Conservation (phyloP, 2,329 filamentous ascomycete species). For the Tolypocladium guangdongense region DNA sequence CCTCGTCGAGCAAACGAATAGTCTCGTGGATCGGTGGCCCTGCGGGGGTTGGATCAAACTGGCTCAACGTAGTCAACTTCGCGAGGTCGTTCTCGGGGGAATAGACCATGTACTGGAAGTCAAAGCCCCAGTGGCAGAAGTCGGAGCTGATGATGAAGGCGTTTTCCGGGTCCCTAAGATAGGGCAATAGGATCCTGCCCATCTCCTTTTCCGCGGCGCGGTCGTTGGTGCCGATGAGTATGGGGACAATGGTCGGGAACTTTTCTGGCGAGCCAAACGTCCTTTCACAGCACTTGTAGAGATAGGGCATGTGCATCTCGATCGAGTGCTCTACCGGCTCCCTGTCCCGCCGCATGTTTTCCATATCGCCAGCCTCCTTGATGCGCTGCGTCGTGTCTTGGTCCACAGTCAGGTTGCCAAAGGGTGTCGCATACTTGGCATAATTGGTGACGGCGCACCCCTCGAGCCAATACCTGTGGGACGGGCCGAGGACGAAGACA, state of each 20-base stretch:
- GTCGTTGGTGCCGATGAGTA: slow-evolving; percentile 70
- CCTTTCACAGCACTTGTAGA: slow-evolving; percentile 62
- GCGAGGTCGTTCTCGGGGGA: slow-evolving; percentile 29
- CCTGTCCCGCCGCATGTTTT: slow-evolving; percentile 48
- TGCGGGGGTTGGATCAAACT: slow-evolving; percentile 20
- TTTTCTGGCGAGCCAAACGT: slow-evolving; percentile 36
- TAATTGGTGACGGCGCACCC: slow-evolving; percentile 69
- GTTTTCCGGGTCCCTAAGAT: slow-evolving; percentile 63
- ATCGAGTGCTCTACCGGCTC: slow-evolving; percentile 86
- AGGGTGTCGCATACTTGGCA: slow-evolving; percentile 59
- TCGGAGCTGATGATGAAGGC: slow-evolving; percentile 88
- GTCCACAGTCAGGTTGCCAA: slow-evolving; percentile 61
- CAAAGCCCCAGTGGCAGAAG: slow-evolving; percentile 89
- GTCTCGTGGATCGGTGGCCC: slow-evolving; percentile 64
- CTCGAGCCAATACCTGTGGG: slow-evolving; percentile 73
- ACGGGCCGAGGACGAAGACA: slow-evolving; percentile 86
- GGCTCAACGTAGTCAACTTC: slow-evolving; percentile 26
- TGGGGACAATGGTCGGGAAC: slow-evolving; percentile 70
- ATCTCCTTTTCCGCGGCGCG: slow-evolving; percentile 53
- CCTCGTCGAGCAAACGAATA: slow-evolving; percentile 68
- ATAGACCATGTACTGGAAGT: slow-evolving; percentile 77
- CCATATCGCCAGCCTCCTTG: slow-evolving; percentile 20
- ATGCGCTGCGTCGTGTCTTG: slow-evolving; percentile 39
- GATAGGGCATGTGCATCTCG: slow-evolving; percentile 93
- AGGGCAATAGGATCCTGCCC: slow-evolving; percentile 64